phyloP scores from a whole-genome alignment of 768 basidiomycete species.

The Lyophyllum decastes region DNA sequence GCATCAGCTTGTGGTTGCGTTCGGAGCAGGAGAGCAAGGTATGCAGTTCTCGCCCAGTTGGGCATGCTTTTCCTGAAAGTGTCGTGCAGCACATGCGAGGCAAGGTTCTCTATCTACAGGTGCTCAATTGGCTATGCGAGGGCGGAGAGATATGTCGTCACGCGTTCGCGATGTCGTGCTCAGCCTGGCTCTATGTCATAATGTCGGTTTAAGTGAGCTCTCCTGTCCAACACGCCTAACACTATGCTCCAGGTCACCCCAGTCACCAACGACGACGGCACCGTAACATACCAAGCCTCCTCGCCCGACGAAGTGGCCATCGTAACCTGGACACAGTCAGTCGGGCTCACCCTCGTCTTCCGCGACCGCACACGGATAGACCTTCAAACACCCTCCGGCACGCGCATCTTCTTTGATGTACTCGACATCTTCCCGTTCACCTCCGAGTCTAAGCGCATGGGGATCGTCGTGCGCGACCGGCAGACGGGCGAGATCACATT shows the following conservation, averaged over 20 bases:
- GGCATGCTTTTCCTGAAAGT: background rate
- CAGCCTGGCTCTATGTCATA: slow-evolving; percentile 94
- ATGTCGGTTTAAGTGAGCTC: slow-evolving; percentile 53
- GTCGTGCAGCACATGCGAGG: slow-evolving; percentile 36
- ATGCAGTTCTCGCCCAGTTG: slow-evolving; percentile 9
- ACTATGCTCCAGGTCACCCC: slow-evolving; percentile 80
- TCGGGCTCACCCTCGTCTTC: slow-evolving; percentile 85
- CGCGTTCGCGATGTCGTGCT: slow-evolving; percentile 90
- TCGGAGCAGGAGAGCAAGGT: slow-evolving; percentile 69
- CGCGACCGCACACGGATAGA: slow-evolving; percentile 93
- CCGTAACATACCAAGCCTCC: slow-evolving; percentile 95
- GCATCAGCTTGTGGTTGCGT: slow-evolving; percentile 86
- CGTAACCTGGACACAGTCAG: slow-evolving; percentile 94
- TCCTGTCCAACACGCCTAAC: background rate
- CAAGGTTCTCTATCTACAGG: slow-evolving; percentile 72
- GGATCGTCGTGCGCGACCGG: slow-evolving; percentile 87
- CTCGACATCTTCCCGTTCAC: slow-evolving; percentile 98
- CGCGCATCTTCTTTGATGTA: slow-evolving; percentile 73
- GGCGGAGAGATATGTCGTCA: slow-evolving; percentile 92
- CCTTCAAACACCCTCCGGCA: slow-evolving; percentile 70
- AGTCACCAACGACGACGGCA: slow-evolving; percentile 90
- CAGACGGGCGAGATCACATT: slow-evolving; percentile 81
- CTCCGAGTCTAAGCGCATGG: slow-evolving; percentile 98
- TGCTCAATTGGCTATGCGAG: slow-evolving; percentile 80
- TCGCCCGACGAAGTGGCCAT: slow-evolving; percentile 99